Evolutionary conservation across 805 yeast genomes (phyloP), one percentile per base, ranked within the genome.

Genomic region (Kodamaea jinghongensis): DNA sequence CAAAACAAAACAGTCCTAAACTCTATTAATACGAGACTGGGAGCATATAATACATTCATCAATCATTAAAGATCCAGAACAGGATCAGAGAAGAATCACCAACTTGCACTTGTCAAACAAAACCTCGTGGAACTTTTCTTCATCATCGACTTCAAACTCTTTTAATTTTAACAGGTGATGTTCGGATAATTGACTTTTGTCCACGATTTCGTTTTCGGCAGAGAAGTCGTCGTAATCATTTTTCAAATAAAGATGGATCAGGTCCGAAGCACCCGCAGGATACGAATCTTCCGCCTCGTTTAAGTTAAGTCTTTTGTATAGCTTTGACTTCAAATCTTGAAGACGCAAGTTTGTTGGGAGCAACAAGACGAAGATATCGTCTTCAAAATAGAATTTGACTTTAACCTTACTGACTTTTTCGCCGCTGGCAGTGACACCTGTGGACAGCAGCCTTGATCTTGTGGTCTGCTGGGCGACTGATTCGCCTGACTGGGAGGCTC

Each of bases 311-410:
- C 86, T 59, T 39, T 76, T 75, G 34, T 63, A 61, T 38, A 81
- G 70, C 52, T 78, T 80, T 20, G 63, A 56, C 46, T 72, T 71
- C 42, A 81, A 54, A 42, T 77, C 83, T 25, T 60, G 65, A 32
- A 76, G 56, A 3, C 75, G 63, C 36, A 75, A 71, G 44, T 64
- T 67, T 10, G 67, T 53, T 23, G 79, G 78, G 28, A 81, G 63
- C 44, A 79, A 60, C 30, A 86, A 68, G 1, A 88, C 93, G 66
- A 85, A 86, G 11, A 86, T 86, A 55, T 86, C 95, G 52, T 84
- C 93, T 43, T 80, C 81, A 53, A 78, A 84, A 56, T 81, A 86
- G 52, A 86, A 83, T 57, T 86, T 86, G 37, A 85, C 76, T 58
- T 86, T 86, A 13, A 70, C 63, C 50, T 77, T 78, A 27, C 52